Base-by-base conservation (phyloP, 208 protist species). In the Crithidia brevicula region DNA sequence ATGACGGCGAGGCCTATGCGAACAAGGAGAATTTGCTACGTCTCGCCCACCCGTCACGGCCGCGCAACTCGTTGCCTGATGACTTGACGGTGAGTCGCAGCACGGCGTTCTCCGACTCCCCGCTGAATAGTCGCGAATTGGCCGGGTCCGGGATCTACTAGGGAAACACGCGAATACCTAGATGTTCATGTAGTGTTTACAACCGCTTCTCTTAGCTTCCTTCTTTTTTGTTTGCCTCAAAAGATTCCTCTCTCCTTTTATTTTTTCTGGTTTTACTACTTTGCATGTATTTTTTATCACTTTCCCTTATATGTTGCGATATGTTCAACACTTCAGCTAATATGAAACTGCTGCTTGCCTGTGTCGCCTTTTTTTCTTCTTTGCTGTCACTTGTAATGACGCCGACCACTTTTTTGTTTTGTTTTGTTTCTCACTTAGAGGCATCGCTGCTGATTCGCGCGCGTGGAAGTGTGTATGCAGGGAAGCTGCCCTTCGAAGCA, bases 21-120 rank as follows among this genome's bases (percentile, higher is more conserved):
- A 74, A 67, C 40, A 66, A 67, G 50, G 67, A 74, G 25, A 74
- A 33, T 31, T 31, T n/a, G 11, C 59, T 54, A 18, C 57, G 45
- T 23, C 38, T 25, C 9, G 36, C 16, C 36, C 10, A 40, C 16
- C 70, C 59, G 46, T 51, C 23, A 16, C 70, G 70, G n/a, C 28
- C 31, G 53, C 70, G 70, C 11, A 65, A 18, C n/a, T 65, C 62
- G 23, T 16, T 70, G 45, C 42, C 53, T 10, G 70, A 76, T 38
- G 70, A 76, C 31, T 42, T 76, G 34, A 70, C 52, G 20, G 70
- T 76, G 31, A 76, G 70, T 38, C 50, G 50, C 25, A 76, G 70
- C 49, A 76, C 70, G 0, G 18, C 43, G 7, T 36, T 70, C 0
- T 76, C 70, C 2, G 70, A 76, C 30, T 58, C 47, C 25, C 56